Evolutionary conservation across 495 filamentous ascomycete species (phyloP), one percentile per base, ranked within the genome.

Genomic region (Lasiosphaeria ovina): DNA sequence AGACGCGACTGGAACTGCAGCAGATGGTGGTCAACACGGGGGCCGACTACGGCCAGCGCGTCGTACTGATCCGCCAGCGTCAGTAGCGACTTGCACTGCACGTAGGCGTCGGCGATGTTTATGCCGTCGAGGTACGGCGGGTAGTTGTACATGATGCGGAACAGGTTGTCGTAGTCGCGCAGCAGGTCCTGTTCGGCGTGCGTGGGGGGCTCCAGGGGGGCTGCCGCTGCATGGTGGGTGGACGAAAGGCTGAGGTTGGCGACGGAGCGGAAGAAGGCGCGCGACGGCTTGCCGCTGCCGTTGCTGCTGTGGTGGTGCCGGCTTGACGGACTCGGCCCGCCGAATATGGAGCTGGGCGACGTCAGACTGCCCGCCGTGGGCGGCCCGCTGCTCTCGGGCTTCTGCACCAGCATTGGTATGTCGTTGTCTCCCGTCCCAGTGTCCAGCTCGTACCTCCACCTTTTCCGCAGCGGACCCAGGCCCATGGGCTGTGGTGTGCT

Each of bases 131-230:
- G 82, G 4, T 81, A 66, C 0, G 92, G 92, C 3, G 91, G 77
- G 69, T 95, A 88, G 71, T 96, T 96, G 77, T 97, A 97, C 79
- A 96, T 95, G 51, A 92, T 84, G 57, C 92, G 88, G 72, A 97
- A 91, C 55, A 97, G 81, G 75, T 96, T 96, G 71, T 96, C 92
- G 72, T 97, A 96, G 72, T 94, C 90, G 51, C 89, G 89, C 38
- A 97, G 76, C 32, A 90, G 79, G 51, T 95, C 89, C 61, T 86
- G 80, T 54, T 86, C 81, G 53, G 76, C 74, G 42, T 73, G 77
- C 0, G 79, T 72, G 10, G 79, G 71, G 10, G 82, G 75, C 10
- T 76, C 76, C 36, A 77, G 72, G 32, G 64, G 60, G 1, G 62
- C 64, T 3, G 69, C 54, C 24, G 45, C 11, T 16, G 69, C 68